Base-by-base conservation (phyloP, 208 protist genomes). In the Wallacemonas sp. region DNA sequence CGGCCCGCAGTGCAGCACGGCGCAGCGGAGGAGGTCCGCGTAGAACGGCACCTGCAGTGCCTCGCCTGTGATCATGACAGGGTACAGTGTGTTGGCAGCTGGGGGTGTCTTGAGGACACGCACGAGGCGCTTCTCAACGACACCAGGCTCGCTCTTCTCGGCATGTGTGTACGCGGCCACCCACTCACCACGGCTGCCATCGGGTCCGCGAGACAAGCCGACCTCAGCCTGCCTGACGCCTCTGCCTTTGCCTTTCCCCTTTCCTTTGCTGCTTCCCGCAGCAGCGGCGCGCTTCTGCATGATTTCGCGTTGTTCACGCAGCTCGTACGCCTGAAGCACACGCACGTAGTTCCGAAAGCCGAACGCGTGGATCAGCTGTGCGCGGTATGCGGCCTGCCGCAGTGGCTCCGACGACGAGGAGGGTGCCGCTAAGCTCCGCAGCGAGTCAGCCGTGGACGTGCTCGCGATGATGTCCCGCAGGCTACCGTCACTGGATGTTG, bases 21-120 rank as follows among this genome's bases (percentile, higher is more conserved):
- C 46, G 16, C 69, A 60, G 8, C 66, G 52, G 34, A 84, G 54
- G 23, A 92, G 75, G 1, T 72, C 61, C 12, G 3, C 16, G 19
- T 87, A 41, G 48, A 80, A 61, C 8, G 85, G 85, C n/a, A 83
- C 61, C 63, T 70, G 77, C 29, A 92, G 62, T 12, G 80, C 80
- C 57, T 92, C 85, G 0, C 85, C 85, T 3, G 70, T 61, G 2
- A 91, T 36, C 36, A 91, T 70, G 48, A 74, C 77, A 17, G 72
- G 72, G 14, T 75, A 48, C 5, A 27, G 32, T 26, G 39, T 49
- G 60, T 72, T 27, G 49, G 71, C 71, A 32, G 46, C 0, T 48
- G 56, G 39, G 8, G 70, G n/a, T 23, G 32, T 67, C 32, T 70
- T 70, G 24, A 71, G 55, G 29, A 91, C 69, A 19, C 75, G 68